Percentiles rank a stretch among this genome's conserved stretches.
Conservation (phyloP, 345 rosid species). For the Salix arbutifolia region DNA sequence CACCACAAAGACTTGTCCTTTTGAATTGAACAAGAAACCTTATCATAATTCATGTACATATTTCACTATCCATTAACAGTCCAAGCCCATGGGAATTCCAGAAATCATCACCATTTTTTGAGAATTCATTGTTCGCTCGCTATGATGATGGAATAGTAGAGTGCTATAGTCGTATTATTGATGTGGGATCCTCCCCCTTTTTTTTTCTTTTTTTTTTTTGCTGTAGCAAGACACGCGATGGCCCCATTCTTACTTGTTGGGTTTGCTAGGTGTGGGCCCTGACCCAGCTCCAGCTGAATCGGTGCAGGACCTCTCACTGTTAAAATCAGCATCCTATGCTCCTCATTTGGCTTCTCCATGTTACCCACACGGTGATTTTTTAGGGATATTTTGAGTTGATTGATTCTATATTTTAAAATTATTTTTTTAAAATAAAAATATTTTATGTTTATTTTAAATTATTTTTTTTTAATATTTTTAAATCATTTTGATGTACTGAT, state of each 20-base stretch:
- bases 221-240: conserved; percentile 13
- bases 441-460: too few relatives aligned
- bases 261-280: conserved; percentile 18
- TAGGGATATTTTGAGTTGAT: too few relatives aligned
- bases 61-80: background rate
- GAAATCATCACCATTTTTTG: background rate
- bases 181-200: conserved; percentile 11
- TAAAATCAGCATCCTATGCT: conserved; percentile 15
- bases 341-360: too few relatives aligned
- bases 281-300: background rate
- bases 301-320: background rate
- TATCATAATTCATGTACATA: background rate
- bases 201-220: background rate
- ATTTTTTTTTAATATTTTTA: too few relatives aligned
- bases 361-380: too few relatives aligned
- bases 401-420: accelerated
- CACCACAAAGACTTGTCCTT: conserved; percentile 1
- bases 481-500: too few relatives aligned
- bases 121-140: background rate
- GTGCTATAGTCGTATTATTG: background rate
- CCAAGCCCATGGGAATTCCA: background rate
- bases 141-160: too few relatives aligned
- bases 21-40: conserved; percentile 12
- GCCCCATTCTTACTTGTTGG: conserved; percentile 20
- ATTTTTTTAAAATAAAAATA: too few relatives aligned